Conservation (phyloP, 495 filamentous ascomycete genomes). For the Penicillium verhagenii region DNA sequence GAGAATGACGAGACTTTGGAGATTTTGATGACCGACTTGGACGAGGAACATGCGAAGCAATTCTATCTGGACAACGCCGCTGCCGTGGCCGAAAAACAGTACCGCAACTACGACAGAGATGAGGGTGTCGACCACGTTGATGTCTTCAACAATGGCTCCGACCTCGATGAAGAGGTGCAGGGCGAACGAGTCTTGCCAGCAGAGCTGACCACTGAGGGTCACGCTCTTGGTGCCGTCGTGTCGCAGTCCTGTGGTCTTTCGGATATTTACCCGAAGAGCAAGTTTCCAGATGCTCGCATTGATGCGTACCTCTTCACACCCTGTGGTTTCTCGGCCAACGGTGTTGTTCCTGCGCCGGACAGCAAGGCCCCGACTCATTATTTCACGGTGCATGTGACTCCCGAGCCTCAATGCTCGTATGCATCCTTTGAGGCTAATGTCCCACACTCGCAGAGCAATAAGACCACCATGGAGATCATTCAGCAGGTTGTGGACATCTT, state of each 20-base stretch:
- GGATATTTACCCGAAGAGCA: constrained; percentile 80
- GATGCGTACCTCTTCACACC: constrained; percentile 97
- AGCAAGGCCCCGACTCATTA: constrained; percentile 73
- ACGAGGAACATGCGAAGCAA: constrained; percentile 87
- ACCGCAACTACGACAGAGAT: constrained; percentile 50
- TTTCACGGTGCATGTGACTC: constrained; percentile 98
- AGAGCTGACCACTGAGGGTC: constrained; percentile 86
- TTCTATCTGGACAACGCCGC: constrained; percentile 94
- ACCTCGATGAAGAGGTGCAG: constrained; percentile 60
- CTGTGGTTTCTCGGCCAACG: constrained; percentile 98
- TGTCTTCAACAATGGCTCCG: constrained; percentile 75
- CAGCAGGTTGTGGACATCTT: constrained; percentile 95
- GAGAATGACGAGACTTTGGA: constrained; percentile 88
- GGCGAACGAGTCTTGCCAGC: constrained; percentile 61
- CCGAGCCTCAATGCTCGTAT: constrained; percentile 97
- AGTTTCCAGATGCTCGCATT: constrained; percentile 89
- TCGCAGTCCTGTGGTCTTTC: constrained; percentile 88
- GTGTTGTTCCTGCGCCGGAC: constrained; percentile 81
- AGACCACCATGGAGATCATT: constrained; percentile 84
- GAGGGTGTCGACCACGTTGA: constrained; percentile 61
- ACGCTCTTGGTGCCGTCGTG: constrained; percentile 89
- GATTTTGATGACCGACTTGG: constrained; percentile 97
- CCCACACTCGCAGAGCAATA: constrained; percentile 82
- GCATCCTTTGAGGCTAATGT: constrained; percentile 99
- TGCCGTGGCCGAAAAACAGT: constrained; percentile 79